These are phyloP conservation scores for Dictyostelium firmibasis DNA, from an alignment of 78 protist genomes.

Conservation along the genomic window DNA sequence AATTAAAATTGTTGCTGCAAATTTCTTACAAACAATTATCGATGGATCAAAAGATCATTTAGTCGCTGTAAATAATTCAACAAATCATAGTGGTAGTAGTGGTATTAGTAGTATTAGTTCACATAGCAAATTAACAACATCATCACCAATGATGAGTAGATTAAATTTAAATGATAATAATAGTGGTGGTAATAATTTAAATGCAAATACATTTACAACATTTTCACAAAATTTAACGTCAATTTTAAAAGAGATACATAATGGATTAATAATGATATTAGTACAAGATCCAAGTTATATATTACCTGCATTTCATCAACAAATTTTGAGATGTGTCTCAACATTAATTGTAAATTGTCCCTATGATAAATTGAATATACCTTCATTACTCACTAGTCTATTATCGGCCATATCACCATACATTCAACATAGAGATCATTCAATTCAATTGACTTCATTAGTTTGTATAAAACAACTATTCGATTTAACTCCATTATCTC, in stretches of 20 bases:
- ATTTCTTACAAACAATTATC: conserved; percentile 1
- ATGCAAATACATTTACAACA: conserved; percentile 8
- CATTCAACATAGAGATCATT: not conserved
- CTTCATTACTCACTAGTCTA: not conserved
- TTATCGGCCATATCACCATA: not conserved
- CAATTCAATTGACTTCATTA: conserved; percentile 5
- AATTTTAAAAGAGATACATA: conserved; percentile 51
- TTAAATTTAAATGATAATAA: not conserved
- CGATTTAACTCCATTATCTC: conserved; percentile 6
- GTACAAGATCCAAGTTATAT: conserved; percentile 1
- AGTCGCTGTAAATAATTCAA: not conserved
- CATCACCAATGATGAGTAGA: not conserved
- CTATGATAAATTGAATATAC: conserved; percentile 7
- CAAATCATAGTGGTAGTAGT: not conserved
- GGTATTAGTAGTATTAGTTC: not conserved
- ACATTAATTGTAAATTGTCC: conserved; percentile 36
- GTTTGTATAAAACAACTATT: not conserved
- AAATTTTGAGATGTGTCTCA: conserved; percentile 23
- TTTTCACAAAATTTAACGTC: conserved; percentile 55
- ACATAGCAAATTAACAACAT: not conserved
- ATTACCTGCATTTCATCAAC: not conserved
- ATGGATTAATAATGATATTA: conserved; percentile 2
- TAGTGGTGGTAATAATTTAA: not conserved
- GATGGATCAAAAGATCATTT: conserved; percentile 55
- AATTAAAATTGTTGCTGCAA: conserved; percentile 9